Evolutionary conservation across 352 stramenopile species (phyloP).

Genomic region (Pythium aquatile): DNA sequence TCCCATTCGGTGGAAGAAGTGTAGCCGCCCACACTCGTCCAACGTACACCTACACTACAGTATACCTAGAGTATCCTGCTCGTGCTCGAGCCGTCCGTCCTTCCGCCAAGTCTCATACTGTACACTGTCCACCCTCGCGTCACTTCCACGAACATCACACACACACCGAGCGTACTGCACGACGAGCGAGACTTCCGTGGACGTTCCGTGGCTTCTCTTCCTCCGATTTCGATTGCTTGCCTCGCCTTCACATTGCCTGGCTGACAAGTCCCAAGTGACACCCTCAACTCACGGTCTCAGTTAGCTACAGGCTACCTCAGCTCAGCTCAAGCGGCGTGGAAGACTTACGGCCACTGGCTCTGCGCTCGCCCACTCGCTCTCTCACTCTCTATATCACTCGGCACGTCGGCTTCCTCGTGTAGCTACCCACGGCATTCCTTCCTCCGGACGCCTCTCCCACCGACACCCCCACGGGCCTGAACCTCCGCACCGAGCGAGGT

Average conservation of each 20-base stretch:
- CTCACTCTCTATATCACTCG: slow-evolving; percentile 4
- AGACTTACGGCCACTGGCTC: background rate
- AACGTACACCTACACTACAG: background rate
- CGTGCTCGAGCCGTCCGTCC: background rate
- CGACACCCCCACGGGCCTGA: background rate
- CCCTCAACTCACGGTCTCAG: background rate
- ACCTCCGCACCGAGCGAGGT: slow-evolving; percentile 4
- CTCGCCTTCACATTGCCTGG: background rate
- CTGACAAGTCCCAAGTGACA: background rate
- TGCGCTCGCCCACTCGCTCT: background rate
- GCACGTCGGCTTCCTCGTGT: background rate
- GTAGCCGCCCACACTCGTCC: background rate
- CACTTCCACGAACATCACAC: background rate
- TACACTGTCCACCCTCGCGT: background rate
- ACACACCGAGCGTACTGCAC: background rate
- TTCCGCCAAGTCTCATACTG: background rate
- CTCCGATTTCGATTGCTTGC: slow-evolving; percentile 6
- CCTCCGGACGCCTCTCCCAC: background rate
- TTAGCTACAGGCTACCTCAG: background rate
- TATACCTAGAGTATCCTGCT: slow-evolving; percentile 6
- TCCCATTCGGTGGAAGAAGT: slow-evolving; percentile 4
- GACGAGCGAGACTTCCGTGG: background rate
- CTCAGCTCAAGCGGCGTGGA: background rate
- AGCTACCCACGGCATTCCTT: background rate
- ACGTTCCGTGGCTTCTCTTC: slow-evolving; percentile 6